Base-by-base conservation (phyloP, 176 grass and related monocot genomes). In the Zea luxurians region DNA sequence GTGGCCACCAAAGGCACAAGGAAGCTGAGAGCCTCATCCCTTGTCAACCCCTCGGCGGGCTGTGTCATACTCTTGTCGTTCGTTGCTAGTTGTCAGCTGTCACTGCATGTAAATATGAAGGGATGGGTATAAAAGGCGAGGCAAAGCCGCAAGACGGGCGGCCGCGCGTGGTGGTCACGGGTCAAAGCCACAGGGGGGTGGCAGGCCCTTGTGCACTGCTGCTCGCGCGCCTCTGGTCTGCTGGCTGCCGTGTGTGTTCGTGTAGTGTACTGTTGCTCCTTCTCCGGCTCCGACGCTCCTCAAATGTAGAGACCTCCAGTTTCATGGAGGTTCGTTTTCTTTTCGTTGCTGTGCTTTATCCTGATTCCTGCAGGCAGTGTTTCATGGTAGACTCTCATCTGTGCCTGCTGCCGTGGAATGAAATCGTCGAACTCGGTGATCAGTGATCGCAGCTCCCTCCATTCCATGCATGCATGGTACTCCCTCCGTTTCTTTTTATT, bases 131-230 rank as follows among this genome's bases (percentile, higher is more conserved):
- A 74, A 64, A 73, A 66, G 78, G 74, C 76, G 90, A 88, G 84
- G 70, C 82, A 80, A 80, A 64, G 27, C 68, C 44, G 44, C 68
- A 49, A 36, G 45, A 49, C 74, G 75, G 76, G 84, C 78, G 62
- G 70, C 34, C 81, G 34, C 12, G 61, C 45, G 85, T 87, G 84
- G 84, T 61, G 91, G 91, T 93, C 91, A 93, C 91, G 91, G 91
- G 91, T 93, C 91, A 93, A 93, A 93, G 91, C 85, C 91, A 85
- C 86, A 76, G 64, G 62, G 62, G 61, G 86, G 88, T 91, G 91
- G 91, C 91, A 79, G 88, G 85, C 88, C 83, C 55, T 90, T 76
- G 42, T 83, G 20, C 65, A 72, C 27, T 27, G 27, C 27, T 27
- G 85, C 79, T 68, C 86, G 38, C 38, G 83, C 83, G 80, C 76